phyloP scores from a whole-genome alignment of 2,329 filamentous ascomycete genomes.

The Colletotrichum sojae region DNA sequence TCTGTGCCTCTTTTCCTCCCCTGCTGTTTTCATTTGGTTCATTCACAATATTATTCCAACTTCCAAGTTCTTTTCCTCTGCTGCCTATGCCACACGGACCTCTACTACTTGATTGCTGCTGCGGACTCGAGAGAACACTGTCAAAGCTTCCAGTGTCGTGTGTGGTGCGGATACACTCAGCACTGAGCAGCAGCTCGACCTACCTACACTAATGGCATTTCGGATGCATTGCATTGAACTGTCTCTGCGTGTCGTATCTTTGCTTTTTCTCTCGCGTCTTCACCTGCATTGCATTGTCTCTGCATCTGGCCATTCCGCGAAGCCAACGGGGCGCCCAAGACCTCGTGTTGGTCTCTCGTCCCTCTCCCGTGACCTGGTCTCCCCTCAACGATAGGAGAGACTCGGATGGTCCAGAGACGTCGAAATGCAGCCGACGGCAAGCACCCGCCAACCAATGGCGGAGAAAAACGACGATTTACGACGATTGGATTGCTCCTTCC shows the following conservation, averaged over 20 bases:
- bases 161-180: neutral
- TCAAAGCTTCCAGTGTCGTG: neutral
- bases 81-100: constrained; percentile 3
- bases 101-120: neutral
- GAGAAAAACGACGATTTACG: no score
- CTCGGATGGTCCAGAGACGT: no score
- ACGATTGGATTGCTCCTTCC: neutral
- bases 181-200: no score
- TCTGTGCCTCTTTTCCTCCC: constrained; percentile 16
- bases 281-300: constrained; percentile 24
- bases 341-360: constrained; percentile 5
- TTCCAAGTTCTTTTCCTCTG: neutral
- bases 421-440: no score
- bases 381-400: neutral
- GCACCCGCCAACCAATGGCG: no score
- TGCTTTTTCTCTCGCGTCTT: constrained; percentile 13
- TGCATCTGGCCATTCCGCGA: constrained; percentile 18
- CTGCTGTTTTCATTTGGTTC: neutral
- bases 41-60: neutral
- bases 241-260: neutral
- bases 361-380: neutral
- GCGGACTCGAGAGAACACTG: neutral
- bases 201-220: no score
- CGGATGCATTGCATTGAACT: neutral
- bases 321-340: neutral